Evolutionary conservation across 148 eudicot genomes (phyloP).

Genomic region (Polygonum maritimum): DNA sequence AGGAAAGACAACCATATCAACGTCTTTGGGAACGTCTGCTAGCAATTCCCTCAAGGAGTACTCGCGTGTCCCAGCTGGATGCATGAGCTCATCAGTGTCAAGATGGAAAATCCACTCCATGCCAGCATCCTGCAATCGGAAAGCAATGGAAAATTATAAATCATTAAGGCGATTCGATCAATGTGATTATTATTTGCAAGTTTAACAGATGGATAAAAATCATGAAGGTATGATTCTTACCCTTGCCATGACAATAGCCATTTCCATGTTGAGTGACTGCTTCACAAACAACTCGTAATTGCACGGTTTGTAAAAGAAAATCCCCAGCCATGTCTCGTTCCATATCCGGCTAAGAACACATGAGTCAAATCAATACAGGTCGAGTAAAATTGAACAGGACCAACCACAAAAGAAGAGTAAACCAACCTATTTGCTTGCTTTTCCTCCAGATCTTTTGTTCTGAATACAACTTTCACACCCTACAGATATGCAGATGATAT

Average conservation of each 20-base stretch:
- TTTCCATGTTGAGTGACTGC: constrained; percentile 85
- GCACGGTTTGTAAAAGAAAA: constrained; percentile 79
- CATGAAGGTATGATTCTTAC: constrained; percentile 20
- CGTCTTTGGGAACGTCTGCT: constrained; percentile 36
- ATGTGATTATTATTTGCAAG: neutral
- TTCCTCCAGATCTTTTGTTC: constrained; percentile 65
- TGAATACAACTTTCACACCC: constrained; percentile 57
- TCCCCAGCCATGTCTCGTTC: constrained; percentile 64
- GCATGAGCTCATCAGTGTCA: constrained; percentile 80
- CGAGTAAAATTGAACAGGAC: neutral
- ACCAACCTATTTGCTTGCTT: constrained; percentile 68
- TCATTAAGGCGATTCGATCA: neutral
- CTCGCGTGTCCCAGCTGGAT: constrained; percentile 62
- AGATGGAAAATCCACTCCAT: constrained; percentile 89
- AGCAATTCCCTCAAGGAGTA: constrained; percentile 54
- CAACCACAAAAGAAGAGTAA: neutral
- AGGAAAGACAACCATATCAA: constrained; percentile 54
- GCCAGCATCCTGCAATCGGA: constrained; percentile 41
- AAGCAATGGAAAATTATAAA: neutral
- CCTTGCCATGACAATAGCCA: constrained; percentile 73
- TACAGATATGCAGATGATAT: constrained; percentile 11
- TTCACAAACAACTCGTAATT: constrained; percentile 76
- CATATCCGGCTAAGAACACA: constrained; percentile 50
- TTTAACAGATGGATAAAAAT: neutral
- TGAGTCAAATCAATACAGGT: neutral